Percentiles rank a stretch among this genome's conserved stretches.
phyloP scores from a whole-genome alignment of 140 eudicot species.

The Flaveria floridana region DNA sequence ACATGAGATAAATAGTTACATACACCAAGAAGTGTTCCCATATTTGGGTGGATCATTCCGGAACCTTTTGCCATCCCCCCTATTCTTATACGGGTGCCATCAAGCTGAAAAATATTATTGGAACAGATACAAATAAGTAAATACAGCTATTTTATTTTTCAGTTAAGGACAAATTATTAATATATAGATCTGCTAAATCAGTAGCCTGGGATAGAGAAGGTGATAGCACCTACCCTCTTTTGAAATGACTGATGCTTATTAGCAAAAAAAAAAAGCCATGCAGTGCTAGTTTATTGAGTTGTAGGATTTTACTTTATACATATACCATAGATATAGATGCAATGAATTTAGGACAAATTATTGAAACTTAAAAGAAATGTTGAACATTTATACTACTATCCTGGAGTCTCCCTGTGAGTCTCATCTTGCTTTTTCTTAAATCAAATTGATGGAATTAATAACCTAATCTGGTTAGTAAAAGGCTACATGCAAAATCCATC shows the following conservation, averaged over 20 bases:
- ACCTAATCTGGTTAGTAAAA: neutral
- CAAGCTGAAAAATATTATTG: constrained; percentile 48
- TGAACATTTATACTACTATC: neutral
- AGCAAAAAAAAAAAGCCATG: neutral
- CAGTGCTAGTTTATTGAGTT: neutral
- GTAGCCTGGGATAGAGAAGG: too few relatives aligned
- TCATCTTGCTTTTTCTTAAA: neutral
- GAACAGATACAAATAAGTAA: constrained; percentile 8
- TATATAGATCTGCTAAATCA: too few relatives aligned
- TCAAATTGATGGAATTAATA: neutral
- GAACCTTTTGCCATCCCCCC: constrained; percentile 99
- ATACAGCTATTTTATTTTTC: neutral
- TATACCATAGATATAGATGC: neutral
- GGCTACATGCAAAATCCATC: neutral
- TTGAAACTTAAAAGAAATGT: neutral
- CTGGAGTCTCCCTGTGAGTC: neutral
- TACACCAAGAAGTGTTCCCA: constrained; percentile 99
- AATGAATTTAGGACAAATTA: neutral
- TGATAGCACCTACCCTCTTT: neutral
- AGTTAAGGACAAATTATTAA: neutral
- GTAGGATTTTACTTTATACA: neutral
- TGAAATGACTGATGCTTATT: neutral
- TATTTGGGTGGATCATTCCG: constrained; percentile 98
- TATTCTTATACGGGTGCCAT: constrained; percentile 57
- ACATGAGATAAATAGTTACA: constrained; percentile 40